phyloP scores from a whole-genome alignment of 805 yeast species.

The Candida wancherniae region DNA sequence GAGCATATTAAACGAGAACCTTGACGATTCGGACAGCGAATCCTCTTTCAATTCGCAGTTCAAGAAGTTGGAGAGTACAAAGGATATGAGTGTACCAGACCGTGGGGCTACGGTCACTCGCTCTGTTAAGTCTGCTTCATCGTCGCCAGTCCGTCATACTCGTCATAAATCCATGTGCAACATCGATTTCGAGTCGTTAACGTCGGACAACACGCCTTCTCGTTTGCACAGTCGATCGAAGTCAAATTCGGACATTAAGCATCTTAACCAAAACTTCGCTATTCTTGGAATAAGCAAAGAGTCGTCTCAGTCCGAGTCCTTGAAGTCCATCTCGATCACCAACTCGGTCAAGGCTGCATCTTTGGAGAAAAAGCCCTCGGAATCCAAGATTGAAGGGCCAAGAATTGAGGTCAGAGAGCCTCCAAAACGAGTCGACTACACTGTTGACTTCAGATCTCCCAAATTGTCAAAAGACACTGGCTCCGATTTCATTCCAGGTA shows the following conservation, averaged over 20 bases:
- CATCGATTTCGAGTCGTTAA: constrained; percentile 18
- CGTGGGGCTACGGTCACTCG: constrained; percentile 3
- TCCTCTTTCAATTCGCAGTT: constrained; percentile 20
- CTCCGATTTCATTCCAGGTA: constrained; percentile 1
- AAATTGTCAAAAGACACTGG: too few species aligned
- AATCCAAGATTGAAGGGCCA: constrained; percentile 4
- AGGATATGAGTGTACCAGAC: background rate
- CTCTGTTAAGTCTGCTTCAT: constrained; percentile 4
- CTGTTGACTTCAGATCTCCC: constrained; percentile 33
- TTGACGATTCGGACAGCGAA: constrained; percentile 31
- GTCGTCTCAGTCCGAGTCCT: too few species aligned
- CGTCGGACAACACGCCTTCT: constrained; percentile 1
- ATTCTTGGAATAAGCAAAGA: background rate
- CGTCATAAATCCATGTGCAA: constrained; percentile 38
- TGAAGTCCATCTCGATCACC: too few species aligned
- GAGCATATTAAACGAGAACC: constrained; percentile 19
- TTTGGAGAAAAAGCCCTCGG: too few species aligned
- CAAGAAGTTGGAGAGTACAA: constrained; percentile 9
- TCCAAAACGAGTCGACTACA: constrained; percentile 32
- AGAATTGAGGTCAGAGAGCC: constrained; percentile 35
- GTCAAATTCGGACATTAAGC: constrained; percentile 3
- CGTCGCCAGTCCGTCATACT: constrained; percentile 29
- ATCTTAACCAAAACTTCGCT: too few species aligned
- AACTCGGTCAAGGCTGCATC: too few species aligned
- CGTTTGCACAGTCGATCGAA: constrained; percentile 8